Evolutionary conservation across 139 green algal species (phyloP).

Genomic region (Chlorella sp.): DNA sequence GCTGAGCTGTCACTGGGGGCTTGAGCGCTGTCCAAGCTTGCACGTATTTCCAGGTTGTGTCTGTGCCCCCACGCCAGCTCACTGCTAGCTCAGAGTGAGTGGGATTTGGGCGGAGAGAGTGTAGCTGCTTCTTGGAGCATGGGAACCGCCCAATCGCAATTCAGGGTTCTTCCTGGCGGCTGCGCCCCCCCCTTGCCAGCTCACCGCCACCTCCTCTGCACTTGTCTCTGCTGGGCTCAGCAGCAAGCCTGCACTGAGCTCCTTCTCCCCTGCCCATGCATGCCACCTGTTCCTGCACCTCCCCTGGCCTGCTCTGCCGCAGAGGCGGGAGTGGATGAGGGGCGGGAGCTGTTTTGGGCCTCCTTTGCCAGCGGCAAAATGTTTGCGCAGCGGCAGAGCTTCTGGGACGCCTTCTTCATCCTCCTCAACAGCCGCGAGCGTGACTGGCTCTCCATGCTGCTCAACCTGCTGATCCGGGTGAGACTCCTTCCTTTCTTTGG

Average conservation of each 20-base stretch:
- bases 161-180: neutral
- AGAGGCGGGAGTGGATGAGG: conserved; percentile 61
- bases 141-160: too few species aligned
- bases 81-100: too few species aligned
- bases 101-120: neutral
- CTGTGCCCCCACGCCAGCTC: too few species aligned
- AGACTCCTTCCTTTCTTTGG: neutral
- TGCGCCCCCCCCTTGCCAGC: too few species aligned
- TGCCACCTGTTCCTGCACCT: neutral
- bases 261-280: too few species aligned
- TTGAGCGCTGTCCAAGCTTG: too few species aligned
- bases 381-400: conserved; percentile 63
- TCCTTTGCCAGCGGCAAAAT: conserved; percentile 65
- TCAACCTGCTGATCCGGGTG: conserved; percentile 44
- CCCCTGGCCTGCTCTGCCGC: neutral
- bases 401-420: conserved; percentile 59
- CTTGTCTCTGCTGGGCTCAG: too few species aligned
- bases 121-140: neutral
- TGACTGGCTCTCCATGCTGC: conserved; percentile 58
- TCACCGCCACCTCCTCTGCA: too few species aligned
- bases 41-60: too few species aligned
- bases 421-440: conserved; percentile 46
- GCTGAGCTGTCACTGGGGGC: too few species aligned
- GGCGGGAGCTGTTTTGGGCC: conserved; percentile 48
- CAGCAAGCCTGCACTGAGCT: too few species aligned